phyloP scores from a whole-genome alignment of 306 rosid genomes.

The Spatholobus suberectus region DNA sequence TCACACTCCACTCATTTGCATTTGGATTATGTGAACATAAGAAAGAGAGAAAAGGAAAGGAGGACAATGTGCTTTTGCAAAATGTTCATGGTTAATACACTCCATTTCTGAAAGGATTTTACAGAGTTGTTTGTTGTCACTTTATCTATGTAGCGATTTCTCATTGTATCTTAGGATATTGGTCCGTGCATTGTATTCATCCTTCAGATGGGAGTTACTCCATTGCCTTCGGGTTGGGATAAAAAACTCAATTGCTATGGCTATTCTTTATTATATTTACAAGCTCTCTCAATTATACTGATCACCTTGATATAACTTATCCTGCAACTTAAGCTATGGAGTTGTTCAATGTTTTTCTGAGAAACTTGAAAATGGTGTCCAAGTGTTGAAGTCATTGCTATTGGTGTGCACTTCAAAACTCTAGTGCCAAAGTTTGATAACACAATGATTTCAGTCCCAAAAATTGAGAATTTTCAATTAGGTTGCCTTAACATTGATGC shows the following conservation, averaged over 20 bases:
- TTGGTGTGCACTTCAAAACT: conserved; percentile 37
- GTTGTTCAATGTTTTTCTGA: conserved; percentile 39
- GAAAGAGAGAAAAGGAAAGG: conserved; percentile 1
- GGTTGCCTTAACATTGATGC: conserved; percentile 23
- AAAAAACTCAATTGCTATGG: neutral
- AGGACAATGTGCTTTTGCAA: conserved; percentile 33
- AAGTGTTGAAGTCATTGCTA: conserved; percentile 31
- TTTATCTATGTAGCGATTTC: conserved; percentile 27
- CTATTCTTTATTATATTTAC: conserved; percentile 6
- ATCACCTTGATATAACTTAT: conserved; percentile 33
- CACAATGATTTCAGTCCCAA: neutral
- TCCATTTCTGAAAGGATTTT: conserved; percentile 29
- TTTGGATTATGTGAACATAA: conserved; percentile 33
- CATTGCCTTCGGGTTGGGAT: conserved; percentile 4
- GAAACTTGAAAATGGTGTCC: conserved; percentile 27
- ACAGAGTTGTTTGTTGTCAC: conserved; percentile 4
- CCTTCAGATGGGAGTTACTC: conserved; percentile 26
- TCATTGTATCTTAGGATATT: conserved; percentile 20
- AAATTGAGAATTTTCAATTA: neutral
- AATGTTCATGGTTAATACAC: conserved; percentile 26
- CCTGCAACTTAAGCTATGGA: conserved; percentile 29
- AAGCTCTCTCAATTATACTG: conserved; percentile 24
- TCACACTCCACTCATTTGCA: conserved; percentile 19
- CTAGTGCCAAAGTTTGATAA: conserved; percentile 3
- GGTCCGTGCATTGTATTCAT: conserved; percentile 36